Evolutionary conservation across 2,329 filamentous ascomycete genomes (phyloP).

Genomic region (Trichoderma gracile): DNA sequence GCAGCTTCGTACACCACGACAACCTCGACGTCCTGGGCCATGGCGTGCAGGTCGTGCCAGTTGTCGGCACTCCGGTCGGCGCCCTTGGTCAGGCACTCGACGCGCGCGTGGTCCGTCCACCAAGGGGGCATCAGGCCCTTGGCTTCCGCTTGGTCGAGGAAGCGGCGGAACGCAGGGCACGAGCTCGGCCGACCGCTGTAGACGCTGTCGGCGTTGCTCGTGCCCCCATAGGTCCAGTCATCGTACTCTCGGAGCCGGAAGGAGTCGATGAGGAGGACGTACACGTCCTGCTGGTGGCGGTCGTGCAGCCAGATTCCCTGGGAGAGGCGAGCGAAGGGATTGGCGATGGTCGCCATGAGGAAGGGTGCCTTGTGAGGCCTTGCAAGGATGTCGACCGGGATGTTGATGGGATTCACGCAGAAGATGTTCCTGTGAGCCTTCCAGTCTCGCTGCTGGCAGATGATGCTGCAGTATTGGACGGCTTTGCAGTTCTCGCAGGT

Average conservation of each 20-base stretch:
- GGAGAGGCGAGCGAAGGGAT: neutral
- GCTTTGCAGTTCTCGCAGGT: constrained; percentile 1
- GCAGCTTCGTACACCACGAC: constrained; percentile 10
- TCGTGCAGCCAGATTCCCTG: constrained; percentile 17
- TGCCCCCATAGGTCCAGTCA: neutral
- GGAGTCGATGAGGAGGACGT: constrained; percentile 15
- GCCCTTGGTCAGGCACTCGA: constrained; percentile 14
- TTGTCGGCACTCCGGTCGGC: constrained; percentile 10
- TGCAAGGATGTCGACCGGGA: neutral
- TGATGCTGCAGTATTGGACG: neutral
- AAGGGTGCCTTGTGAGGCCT: neutral
- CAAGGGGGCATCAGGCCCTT: constrained; percentile 14
- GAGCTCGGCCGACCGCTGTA: constrained; percentile 14
- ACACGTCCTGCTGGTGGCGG: constrained; percentile 10
- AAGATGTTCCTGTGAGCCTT: constrained; percentile 1
- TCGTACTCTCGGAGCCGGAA: constrained; percentile 17
- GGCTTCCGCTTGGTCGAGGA: neutral
- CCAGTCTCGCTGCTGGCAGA: constrained; percentile 15
- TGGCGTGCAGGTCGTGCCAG: constrained; percentile 18
- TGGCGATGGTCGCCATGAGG: neutral
- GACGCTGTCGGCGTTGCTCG: constrained; percentile 1
- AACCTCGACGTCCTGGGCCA: constrained; percentile 14
- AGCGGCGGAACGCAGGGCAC: neutral
- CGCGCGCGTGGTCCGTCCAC: constrained; percentile 12
- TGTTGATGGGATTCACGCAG: neutral